A percentile compares a stretch with the other conserved stretches of the same genome.
Conservation (phyloP, 441 rosid genomes). For the Pelargonium fulgidum region DNA sequence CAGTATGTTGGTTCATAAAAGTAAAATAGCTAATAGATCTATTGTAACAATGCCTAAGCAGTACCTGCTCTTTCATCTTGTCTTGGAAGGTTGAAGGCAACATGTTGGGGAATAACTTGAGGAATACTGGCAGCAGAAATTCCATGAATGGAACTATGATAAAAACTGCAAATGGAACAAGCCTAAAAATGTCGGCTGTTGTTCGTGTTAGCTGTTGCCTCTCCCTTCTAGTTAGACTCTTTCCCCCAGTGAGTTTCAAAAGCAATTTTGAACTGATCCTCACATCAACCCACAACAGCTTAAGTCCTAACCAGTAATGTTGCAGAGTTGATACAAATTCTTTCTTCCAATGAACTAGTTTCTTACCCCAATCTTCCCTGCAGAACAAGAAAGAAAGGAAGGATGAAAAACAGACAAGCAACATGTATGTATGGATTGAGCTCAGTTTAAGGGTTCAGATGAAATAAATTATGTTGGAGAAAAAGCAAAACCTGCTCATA, state of each 20-base stretch:
- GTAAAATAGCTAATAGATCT: background rate
- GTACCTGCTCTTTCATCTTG: conserved; percentile 64
- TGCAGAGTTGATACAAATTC: conserved; percentile 50
- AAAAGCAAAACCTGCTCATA: conserved; percentile 53
- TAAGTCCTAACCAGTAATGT: conserved; percentile 58
- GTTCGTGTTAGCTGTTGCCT: conserved; percentile 83
- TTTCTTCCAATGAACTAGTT: conserved; percentile 48
- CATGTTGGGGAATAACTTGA: conserved; percentile 61
- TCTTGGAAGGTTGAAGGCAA: conserved; percentile 65
- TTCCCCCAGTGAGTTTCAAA: conserved; percentile 73
- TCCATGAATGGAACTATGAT: conserved; percentile 89
- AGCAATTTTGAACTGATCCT: conserved; percentile 63
- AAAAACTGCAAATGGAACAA: conserved; percentile 90
- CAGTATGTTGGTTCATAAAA: background rate
- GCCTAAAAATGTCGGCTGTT: conserved; percentile 85
- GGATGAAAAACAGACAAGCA: conserved; percentile 15
- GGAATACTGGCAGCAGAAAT: conserved; percentile 65
- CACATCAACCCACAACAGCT: conserved; percentile 54
- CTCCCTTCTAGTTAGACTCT: conserved; percentile 81
- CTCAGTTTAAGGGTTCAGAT: conserved; percentile 6
- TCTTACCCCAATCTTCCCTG: conserved; percentile 56
- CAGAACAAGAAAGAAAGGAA: conserved; percentile 7
- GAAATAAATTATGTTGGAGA: conserved; percentile 11
- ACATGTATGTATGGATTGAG: background rate
- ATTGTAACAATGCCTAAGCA: background rate